phyloP scores from a whole-genome alignment of 2,329 filamentous ascomycete species.

The Talaromyces sp. region DNA sequence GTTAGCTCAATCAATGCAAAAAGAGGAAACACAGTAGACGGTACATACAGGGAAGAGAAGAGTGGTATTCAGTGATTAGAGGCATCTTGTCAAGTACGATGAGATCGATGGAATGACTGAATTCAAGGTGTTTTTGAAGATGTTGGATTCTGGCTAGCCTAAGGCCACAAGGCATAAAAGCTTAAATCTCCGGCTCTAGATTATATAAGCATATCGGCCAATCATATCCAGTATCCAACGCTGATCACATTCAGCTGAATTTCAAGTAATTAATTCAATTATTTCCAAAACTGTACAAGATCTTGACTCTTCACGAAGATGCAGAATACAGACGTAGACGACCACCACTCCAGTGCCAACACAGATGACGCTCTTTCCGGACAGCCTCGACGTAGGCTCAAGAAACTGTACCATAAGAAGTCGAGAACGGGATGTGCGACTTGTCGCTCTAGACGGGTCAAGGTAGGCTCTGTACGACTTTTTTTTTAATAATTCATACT shows the following conservation, averaged over 20 bases:
- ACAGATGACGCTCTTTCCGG: not conserved
- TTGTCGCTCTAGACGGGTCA: slow-evolving; percentile 24
- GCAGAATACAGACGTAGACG: not conserved
- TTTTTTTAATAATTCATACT: not conserved
- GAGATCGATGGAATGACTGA: not conserved
- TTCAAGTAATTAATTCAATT: not conserved
- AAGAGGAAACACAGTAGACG: not conserved
- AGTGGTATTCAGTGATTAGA: slow-evolving; percentile 67
- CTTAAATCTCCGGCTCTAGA: not conserved
- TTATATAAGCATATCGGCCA: not conserved
- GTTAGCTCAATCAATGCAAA: slow-evolving; percentile 21
- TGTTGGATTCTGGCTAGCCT: not conserved
- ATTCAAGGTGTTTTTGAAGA: not conserved
- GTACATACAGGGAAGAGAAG: slow-evolving; percentile 73
- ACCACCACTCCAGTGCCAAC: not conserved
- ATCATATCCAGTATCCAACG: not conserved
- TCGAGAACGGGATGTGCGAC: slow-evolving; percentile 22
- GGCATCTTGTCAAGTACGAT: slow-evolving; percentile 52
- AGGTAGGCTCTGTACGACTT: slow-evolving; percentile 14
- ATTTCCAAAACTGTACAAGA: no score
- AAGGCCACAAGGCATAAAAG: slow-evolving; percentile 3
- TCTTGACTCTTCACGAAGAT: not conserved
- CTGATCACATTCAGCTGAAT: not conserved
- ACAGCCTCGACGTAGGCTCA: not conserved
- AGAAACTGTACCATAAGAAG: slow-evolving; percentile 17